Percentiles rank a stretch among this genome's conserved stretches.
Conservation (phyloP, 345 rosid species). For the Salix brachista region DNA sequence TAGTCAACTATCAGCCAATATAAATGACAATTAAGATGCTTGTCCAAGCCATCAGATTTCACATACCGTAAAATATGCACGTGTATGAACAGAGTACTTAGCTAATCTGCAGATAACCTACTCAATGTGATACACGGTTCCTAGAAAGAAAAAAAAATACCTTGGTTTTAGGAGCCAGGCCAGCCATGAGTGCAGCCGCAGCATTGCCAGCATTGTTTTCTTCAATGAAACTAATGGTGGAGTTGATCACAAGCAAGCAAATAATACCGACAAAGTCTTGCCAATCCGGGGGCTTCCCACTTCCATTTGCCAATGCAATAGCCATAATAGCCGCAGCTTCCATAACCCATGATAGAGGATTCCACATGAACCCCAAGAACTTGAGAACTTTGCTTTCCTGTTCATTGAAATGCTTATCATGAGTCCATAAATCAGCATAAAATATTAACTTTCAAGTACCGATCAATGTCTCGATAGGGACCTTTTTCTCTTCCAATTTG, state of each 20-base stretch:
- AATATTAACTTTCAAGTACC: background rate
- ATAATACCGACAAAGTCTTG: slow-evolving; percentile 26
- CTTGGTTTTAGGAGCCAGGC: slow-evolving; percentile 30
- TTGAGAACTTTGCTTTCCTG: slow-evolving; percentile 31
- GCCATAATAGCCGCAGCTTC: slow-evolving; percentile 33
- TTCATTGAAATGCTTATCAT: background rate
- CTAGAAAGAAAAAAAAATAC: background rate
- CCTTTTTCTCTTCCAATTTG: slow-evolving; percentile 87
- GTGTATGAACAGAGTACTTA: background rate
- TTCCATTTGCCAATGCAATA: slow-evolving; percentile 28
- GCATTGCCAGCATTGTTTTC: slow-evolving; percentile 33
- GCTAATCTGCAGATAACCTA: background rate
- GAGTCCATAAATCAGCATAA: background rate
- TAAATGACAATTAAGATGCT: background rate
- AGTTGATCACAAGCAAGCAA: slow-evolving; percentile 28
- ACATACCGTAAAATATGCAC: background rate
- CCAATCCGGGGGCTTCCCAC: slow-evolving; percentile 27
- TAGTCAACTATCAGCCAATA: background rate
- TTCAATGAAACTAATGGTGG: slow-evolving; percentile 33
- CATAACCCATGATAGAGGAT: slow-evolving; percentile 33
- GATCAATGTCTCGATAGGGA: background rate
- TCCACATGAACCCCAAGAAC: slow-evolving; percentile 34
- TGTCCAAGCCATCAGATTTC: background rate
- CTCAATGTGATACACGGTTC: background rate
- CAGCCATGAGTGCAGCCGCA: slow-evolving; percentile 33